Evolutionary conservation across 257 asterid genomes (phyloP).

Genomic region (Capsicum chinense): DNA sequence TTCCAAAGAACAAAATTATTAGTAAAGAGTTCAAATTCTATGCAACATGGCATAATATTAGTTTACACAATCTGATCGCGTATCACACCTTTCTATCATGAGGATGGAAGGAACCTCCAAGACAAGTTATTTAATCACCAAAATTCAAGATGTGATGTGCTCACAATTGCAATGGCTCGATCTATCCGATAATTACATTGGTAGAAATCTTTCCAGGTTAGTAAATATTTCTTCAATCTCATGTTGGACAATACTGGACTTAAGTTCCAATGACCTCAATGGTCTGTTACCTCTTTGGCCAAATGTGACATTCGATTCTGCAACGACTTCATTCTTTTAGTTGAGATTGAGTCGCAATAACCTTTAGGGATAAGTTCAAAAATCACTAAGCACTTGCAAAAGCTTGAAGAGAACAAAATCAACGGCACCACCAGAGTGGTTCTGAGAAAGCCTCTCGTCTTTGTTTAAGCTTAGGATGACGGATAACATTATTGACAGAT

Average conservation of each 20-base stretch:
- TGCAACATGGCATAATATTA: background rate
- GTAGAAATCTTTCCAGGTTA: background rate
- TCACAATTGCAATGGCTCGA: background rate
- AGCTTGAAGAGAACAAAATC: slow-evolving; percentile 34
- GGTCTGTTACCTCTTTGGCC: slow-evolving; percentile 13
- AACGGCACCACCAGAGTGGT: slow-evolving; percentile 24
- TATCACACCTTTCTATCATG: background rate
- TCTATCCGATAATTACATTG: slow-evolving; percentile 9
- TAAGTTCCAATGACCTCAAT: background rate
- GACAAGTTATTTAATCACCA: background rate
- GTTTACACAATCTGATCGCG: background rate
- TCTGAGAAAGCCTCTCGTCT: background rate
- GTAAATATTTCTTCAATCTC: background rate
- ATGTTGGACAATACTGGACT: background rate
- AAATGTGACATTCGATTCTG: background rate
- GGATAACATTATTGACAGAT: background rate
- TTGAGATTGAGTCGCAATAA: slow-evolving; percentile 32
- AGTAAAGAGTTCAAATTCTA: background rate
- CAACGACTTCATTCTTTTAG: background rate
- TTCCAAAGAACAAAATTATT: no score
- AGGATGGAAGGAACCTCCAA: background rate
- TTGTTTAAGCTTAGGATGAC: background rate
- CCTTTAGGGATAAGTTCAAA: slow-evolving; percentile 34
- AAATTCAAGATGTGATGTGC: background rate
- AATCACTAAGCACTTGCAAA: slow-evolving; percentile 6